Evolutionary conservation across 805 yeast species (phyloP), one percentile per base, ranked within the genome.

Genomic region (Lachancea fermentati): DNA sequence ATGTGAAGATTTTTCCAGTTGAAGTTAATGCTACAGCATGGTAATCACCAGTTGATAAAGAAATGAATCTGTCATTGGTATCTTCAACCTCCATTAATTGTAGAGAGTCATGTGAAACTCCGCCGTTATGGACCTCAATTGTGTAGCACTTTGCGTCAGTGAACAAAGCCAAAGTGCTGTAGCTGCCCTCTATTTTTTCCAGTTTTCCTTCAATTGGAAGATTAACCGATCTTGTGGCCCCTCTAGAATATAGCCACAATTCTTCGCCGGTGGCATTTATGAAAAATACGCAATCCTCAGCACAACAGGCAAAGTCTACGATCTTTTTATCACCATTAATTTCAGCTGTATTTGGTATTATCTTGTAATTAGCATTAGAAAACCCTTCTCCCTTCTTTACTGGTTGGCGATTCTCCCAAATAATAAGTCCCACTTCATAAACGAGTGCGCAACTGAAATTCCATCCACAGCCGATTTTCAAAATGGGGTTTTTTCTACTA

Each of bases 1-100:
- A 83, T 4, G 79, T 63, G 43, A 69, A 68, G 13, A 81, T 46
- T 2, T 72, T 67, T 0, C 93, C 93, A 13, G 66, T 63, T 33
- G 66, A 65, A 3, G 78, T 66, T n/a, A 84, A 61, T 0, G 85
- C 91, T 34, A 84, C 51, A 22, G 57, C 67, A 54, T 85, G 94
- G 52, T 81, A 78, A 55, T 85, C 93, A 1, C 91, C 94, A 38
- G 79, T 73, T 0, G 75, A 78, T 1, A 83, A 63, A 2, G 80
- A 71, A 4, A 76, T 67, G 22, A 82, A 69, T 1, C 68, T 67
- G 17, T 57, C 67, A 5, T 71, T 60, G 0, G 76, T 75, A 14
- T 54, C 61, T 11, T 59, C 57, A 12, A 56, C 25, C 16, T 46
- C 45, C 26, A 57, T 19, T 33, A 43, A 36, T 3, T 38, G 32